Conservation (phyloP, 106 monocot species). For the Dioscorea alata region DNA sequence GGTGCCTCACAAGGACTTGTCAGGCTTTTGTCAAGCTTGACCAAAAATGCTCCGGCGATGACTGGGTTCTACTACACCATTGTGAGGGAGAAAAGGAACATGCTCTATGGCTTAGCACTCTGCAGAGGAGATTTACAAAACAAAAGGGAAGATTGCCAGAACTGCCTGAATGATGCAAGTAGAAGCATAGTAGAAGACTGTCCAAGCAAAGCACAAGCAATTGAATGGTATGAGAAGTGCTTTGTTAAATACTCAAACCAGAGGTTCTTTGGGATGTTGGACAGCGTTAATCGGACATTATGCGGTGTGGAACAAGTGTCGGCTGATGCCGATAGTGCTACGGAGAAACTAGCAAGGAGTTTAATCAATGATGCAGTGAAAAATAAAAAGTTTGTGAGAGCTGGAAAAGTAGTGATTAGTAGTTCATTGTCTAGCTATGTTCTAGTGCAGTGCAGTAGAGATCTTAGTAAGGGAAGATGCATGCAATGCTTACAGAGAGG, state of each 20-base stretch:
- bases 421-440: constrained; percentile 17
- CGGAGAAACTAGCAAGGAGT: neutral
- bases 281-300: neutral
- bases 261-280: too few species aligned
- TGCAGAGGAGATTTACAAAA: too few species aligned
- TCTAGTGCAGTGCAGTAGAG: constrained; percentile 30
- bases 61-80: constrained; percentile 20
- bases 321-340: neutral
- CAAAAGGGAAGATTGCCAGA: too few species aligned
- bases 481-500: too few species aligned
- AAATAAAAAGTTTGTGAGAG: constrained; percentile 9
- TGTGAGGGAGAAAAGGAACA: neutral
- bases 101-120: constrained; percentile 18
- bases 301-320: constrained; percentile 7
- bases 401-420: neutral
- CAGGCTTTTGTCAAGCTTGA: constrained; percentile 7
- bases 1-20: too few species aligned
- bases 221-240: too few species aligned
- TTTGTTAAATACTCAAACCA: too few species aligned
- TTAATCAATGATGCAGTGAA: constrained; percentile 5
- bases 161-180: too few species aligned
- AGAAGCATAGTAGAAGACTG: too few species aligned
- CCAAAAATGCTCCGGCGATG: neutral
- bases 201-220: too few species aligned
- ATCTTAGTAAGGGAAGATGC: constrained; percentile 16